These are phyloP conservation scores for Pyrenophora teres DNA, from an alignment of 2,329 filamentous ascomycete species.

Conservation along the genomic window DNA sequence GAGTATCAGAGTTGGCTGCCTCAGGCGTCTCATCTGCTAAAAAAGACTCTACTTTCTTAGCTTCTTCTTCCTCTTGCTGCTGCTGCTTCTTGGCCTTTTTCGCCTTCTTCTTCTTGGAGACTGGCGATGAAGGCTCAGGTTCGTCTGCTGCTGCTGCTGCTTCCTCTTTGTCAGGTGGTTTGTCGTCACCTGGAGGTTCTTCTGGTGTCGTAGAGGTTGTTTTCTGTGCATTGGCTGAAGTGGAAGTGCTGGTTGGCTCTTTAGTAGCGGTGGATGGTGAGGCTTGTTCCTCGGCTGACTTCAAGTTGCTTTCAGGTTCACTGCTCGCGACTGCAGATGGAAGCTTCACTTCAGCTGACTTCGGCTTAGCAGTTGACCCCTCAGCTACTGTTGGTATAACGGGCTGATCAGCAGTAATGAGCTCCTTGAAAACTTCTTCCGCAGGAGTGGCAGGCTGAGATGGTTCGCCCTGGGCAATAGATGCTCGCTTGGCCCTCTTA, in stretches of 20 bases:
- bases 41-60: slow-evolving; percentile 34
- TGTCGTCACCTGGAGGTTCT: slow-evolving; percentile 3
- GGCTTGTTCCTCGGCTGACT: slow-evolving; percentile 2
- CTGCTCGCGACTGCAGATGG: not conserved
- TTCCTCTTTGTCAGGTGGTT: slow-evolving; percentile 13
- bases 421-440: slow-evolving; percentile 10
- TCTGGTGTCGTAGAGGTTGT: not conserved
- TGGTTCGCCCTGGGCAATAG: slow-evolving; percentile 16
- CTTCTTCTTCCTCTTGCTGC: not conserved
- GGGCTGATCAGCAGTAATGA: slow-evolving; percentile 6
- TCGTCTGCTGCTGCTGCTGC: not conserved
- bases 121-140: slow-evolving; percentile 9
- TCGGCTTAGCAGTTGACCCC: not conserved
- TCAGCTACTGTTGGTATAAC: not conserved
- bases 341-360: not conserved
- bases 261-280: not conserved
- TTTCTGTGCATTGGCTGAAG: slow-evolving; percentile 2
- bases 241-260: not conserved
- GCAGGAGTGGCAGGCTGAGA: slow-evolving; percentile 16
- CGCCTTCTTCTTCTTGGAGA: slow-evolving; percentile 30
- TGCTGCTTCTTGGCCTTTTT: slow-evolving; percentile 31
- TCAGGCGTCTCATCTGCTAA: slow-evolving; percentile 42
- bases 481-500: slow-evolving; percentile 35
- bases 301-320: not conserved
- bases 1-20: slow-evolving; percentile 40